phyloP scores from a whole-genome alignment of 805 yeast species.

The Myxozyma sirexii region DNA sequence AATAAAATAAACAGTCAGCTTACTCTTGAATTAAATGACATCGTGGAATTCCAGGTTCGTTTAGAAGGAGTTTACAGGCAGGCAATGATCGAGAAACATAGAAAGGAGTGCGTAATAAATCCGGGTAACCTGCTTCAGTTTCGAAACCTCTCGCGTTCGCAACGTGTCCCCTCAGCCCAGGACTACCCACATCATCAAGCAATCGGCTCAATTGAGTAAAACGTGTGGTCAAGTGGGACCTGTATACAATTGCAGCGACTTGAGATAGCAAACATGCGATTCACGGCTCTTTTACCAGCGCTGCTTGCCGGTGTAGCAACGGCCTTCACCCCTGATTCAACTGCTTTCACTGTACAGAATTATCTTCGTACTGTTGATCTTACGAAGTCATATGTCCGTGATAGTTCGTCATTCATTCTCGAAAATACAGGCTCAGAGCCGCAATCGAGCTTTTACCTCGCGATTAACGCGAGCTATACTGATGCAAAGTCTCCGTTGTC shows the following conservation, averaged over 20 bases:
- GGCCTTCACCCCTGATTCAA: background rate
- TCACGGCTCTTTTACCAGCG: background rate
- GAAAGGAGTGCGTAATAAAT: background rate
- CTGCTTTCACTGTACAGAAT: constrained; percentile 38
- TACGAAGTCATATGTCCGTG: constrained; percentile 65
- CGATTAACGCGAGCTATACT: constrained; percentile 55
- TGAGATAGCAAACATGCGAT: no score
- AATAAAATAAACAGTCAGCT: background rate
- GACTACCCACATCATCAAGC: background rate
- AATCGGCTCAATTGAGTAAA: background rate
- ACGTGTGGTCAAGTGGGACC: background rate
- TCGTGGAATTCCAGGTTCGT: background rate
- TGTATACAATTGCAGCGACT: no score
- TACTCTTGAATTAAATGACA: constrained; percentile 6
- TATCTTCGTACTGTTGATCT: constrained; percentile 65
- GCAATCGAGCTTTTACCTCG: constrained; percentile 56
- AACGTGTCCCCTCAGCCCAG: constrained; percentile 1
- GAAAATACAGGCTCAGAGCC: constrained; percentile 63
- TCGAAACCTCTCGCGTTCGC: background rate
- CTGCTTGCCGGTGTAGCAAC: background rate
- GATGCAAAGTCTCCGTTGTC: background rate
- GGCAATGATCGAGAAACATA: no score
- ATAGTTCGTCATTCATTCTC: constrained; percentile 56
- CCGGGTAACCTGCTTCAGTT: constrained; percentile 1
- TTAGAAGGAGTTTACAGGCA: background rate